Conservation (phyloP, 805 yeast species). For the Trichomonascus vanleenenianus region DNA sequence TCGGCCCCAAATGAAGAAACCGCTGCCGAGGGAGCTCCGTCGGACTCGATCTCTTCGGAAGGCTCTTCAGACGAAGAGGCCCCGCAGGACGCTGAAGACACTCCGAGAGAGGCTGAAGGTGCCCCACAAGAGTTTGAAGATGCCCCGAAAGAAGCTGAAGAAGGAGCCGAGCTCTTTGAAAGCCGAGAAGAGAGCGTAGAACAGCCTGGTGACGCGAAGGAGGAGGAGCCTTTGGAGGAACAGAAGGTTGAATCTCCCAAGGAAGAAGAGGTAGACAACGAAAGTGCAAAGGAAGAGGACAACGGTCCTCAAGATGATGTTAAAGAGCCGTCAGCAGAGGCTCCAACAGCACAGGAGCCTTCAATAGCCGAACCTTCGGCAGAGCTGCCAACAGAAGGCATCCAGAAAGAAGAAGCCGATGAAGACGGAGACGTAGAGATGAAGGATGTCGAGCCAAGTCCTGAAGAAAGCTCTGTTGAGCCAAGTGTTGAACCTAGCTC, state of each 20-base stretch:
- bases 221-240: neutral
- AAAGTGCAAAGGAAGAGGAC: neutral
- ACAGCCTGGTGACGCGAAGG: too few species aligned
- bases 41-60: neutral
- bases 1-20: neutral
- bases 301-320: too few species aligned
- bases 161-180: neutral
- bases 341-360: too few species aligned
- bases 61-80: too few species aligned
- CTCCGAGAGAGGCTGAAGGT: neutral
- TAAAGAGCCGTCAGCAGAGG: too few species aligned
- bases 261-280: neutral
- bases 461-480: too few species aligned
- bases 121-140: neutral
- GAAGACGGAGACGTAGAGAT: slow-evolving; percentile 1
- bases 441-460: too few species aligned
- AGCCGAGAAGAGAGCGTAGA: neutral
- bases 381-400: neutral
- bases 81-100: neutral
- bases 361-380: too few species aligned
- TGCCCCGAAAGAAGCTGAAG: neutral
- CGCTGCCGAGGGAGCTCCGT: neutral
- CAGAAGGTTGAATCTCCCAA: neutral
- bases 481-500: too few species aligned
- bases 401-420: neutral